phyloP scores from a whole-genome alignment of 2,329 filamentous ascomycete genomes.

The Cryphonectria japonica region DNA sequence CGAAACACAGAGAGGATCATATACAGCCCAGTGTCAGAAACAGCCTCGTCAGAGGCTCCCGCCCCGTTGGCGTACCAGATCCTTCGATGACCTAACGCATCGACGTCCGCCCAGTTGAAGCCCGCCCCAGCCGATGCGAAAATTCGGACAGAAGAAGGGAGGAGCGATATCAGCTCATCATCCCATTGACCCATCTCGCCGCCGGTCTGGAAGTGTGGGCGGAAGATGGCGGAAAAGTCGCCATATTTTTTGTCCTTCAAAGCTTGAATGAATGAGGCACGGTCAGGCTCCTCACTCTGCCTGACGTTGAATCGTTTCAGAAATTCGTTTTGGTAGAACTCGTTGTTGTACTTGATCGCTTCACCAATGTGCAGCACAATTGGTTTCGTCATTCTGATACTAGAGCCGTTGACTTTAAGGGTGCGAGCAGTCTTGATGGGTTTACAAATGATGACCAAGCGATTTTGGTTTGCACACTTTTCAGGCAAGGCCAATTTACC shows the following conservation, averaged over 20 bases:
- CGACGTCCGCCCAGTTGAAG: constrained; percentile 60
- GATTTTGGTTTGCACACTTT: background rate
- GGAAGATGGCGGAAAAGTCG: constrained; percentile 44
- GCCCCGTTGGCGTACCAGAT: constrained; percentile 51
- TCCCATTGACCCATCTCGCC: constrained; percentile 36
- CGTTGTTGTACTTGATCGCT: background rate
- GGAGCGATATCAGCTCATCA: constrained; percentile 44
- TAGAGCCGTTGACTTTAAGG: background rate
- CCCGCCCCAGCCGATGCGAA: constrained; percentile 45
- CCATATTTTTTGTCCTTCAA: constrained; percentile 49
- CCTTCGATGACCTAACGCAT: constrained; percentile 42
- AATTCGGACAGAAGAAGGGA: constrained; percentile 58
- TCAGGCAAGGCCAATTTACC: background rate
- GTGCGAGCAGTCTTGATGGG: background rate
- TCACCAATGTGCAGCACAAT: background rate
- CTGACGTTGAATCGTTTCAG: background rate
- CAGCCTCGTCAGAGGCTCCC: constrained; percentile 47
- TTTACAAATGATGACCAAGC: background rate
- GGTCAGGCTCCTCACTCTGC: background rate
- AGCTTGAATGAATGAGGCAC: constrained; percentile 43
- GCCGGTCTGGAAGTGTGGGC: constrained; percentile 33
- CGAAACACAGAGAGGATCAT: constrained; percentile 53
- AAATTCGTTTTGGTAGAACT: background rate
- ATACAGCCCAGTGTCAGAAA: constrained; percentile 47
- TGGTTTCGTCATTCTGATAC: background rate